Evolutionary conservation across 2,329 filamentous ascomycete genomes (phyloP), one percentile per base, ranked within the genome.

Genomic region (Colletotrichum tropicale): DNA sequence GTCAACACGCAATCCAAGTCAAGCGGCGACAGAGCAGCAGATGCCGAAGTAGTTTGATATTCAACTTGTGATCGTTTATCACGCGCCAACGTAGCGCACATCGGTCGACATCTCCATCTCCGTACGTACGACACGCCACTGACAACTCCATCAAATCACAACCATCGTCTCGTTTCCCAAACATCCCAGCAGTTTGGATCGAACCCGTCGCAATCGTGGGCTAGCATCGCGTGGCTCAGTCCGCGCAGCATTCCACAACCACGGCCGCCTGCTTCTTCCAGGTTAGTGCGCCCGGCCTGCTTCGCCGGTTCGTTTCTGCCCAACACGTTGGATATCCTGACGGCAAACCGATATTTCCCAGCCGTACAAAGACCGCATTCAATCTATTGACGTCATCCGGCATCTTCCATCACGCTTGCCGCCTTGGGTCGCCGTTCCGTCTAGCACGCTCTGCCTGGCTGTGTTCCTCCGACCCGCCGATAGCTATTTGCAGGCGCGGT

Each of bases 321-420:
- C 36, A 55, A 21, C 55, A 75, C 28, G 61, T 71, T 66, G 68
- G 24, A 34, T 43, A 24, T n/a, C 66, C 28, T 32, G 2, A 24
- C 71, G 38, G 60, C 24, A 28, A 56, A 16, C 32, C 34, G 16
- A 58, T 26, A 30, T 16, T 55, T 24, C 2, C 16, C 16, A 30
- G 38, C 28, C 30, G 21, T 26, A 18, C 28, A 65, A 24, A 32
- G 6, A 58, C 58, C 28, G 34, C 43, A 58, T 68, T 15, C 48
- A 26, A 32, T 68, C 28, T 21, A 36, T 34, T 76, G 64, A 74
- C 74, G 74, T 76, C 74, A 74, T 60, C 36, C 26, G 74, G 16
- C 34, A 58, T 58, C 52, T 64, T 64, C 64, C 34, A 38, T 34
- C 24, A 16, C 43, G 64, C 70, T 60, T 66, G 65, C 70, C 56